Conservation (phyloP, 2,329 filamentous ascomycete species). For the Pezicula neosporulosa region DNA sequence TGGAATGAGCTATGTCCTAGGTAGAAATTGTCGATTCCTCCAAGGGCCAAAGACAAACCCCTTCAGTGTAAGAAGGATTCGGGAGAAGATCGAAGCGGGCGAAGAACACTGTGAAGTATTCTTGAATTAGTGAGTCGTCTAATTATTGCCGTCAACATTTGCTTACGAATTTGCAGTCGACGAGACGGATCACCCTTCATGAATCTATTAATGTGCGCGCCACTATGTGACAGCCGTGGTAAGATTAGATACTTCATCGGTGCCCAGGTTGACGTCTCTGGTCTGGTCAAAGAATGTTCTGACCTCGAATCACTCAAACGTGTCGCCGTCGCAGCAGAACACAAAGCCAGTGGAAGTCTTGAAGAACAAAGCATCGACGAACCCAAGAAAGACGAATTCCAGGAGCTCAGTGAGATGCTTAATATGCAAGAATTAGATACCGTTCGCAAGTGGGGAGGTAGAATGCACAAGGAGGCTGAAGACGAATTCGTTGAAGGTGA, state of each 20-base stretch:
- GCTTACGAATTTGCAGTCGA: slow-evolving; percentile 36
- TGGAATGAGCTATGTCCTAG: slow-evolving; percentile 68
- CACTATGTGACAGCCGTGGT: slow-evolving; percentile 59
- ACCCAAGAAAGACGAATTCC: slow-evolving; percentile 56
- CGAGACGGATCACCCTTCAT: slow-evolving; percentile 66
- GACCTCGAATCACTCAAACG: slow-evolving; percentile 55
- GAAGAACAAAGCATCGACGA: slow-evolving; percentile 21
- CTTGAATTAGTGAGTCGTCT: slow-evolving; percentile 60
- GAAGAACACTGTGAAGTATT: slow-evolving; percentile 71
- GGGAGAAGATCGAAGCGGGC: slow-evolving; percentile 57
- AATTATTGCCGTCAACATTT: not conserved
- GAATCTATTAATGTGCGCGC: slow-evolving; percentile 63
- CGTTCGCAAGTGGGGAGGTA: slow-evolving; percentile 59
- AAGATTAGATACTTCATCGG: slow-evolving; percentile 62
- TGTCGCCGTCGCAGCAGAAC: slow-evolving; percentile 33
- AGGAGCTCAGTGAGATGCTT: slow-evolving; percentile 66
- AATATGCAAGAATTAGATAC: slow-evolving; percentile 63
- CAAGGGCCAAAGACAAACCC: slow-evolving; percentile 70
- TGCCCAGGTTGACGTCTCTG: slow-evolving; percentile 63
- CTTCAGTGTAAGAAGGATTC: slow-evolving; percentile 57
- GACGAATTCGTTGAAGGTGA: slow-evolving; percentile 39
- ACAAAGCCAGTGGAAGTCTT: slow-evolving; percentile 27
- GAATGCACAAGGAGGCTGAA: slow-evolving; percentile 50
- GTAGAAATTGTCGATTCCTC: slow-evolving; percentile 75
- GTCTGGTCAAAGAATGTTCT: slow-evolving; percentile 56